Conservation (phyloP, 1,284 basidiomycete species). For the Peniophora sp. region DNA sequence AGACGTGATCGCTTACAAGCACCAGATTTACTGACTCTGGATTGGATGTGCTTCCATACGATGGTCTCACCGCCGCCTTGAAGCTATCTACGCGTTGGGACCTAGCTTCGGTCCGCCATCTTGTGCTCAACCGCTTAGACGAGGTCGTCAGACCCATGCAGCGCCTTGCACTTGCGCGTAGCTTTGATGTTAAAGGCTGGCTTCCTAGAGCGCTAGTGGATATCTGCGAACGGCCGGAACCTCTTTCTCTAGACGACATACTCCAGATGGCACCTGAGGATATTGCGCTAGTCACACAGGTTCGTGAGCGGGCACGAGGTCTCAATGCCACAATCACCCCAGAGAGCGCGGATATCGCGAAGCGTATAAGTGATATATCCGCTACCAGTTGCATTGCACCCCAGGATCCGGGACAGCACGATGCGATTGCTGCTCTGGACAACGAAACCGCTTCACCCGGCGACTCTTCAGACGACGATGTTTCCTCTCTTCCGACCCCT, state of each 20-base stretch:
- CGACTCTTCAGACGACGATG: too few species aligned
- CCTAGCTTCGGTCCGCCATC: neutral
- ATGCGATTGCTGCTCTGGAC: constrained; percentile 62
- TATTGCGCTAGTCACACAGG: neutral
- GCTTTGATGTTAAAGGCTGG: neutral
- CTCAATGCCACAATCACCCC: constrained; percentile 76
- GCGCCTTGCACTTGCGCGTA: neutral
- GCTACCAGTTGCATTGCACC: too few species aligned
- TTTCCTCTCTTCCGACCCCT: too few species aligned
- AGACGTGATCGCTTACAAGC: neutral
- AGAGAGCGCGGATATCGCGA: constrained; percentile 65
- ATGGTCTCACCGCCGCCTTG: neutral
- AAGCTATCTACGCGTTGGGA: neutral
- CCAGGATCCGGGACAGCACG: constrained; percentile 44
- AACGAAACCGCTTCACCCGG: constrained; percentile 56
- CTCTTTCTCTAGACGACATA: neutral
- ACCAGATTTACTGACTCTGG: neutral
- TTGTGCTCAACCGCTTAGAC: neutral
- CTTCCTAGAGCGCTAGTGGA: neutral
- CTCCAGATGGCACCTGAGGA: neutral
- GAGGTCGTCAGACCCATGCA: neutral
- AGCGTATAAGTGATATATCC: constrained; percentile 44
- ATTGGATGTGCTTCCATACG: neutral
- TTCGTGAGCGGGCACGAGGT: constrained; percentile 60
- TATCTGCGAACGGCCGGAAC: neutral